Evolutionary conservation across 1,284 basidiomycete species (phyloP), one percentile per base, ranked within the genome.

Genomic region (Tausonia pullulans): DNA sequence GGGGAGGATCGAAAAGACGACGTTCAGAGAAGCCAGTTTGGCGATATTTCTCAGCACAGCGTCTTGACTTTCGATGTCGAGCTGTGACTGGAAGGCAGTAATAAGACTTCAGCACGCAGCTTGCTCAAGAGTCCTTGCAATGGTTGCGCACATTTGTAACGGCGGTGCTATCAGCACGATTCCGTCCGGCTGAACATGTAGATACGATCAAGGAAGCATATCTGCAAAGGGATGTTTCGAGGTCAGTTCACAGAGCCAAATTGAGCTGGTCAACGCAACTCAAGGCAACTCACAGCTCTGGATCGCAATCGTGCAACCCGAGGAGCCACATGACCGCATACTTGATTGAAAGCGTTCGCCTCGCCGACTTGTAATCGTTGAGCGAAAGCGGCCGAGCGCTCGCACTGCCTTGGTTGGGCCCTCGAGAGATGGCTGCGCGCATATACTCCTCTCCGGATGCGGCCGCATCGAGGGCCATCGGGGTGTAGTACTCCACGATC

Each of bases 1-100:
- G 64, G 88, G 83, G 64, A 84, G 82, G 2, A 79, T 77, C 11
- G 79, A 82, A 73, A 87, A 88, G 2, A 82, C 74, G 1, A 86
- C 79, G 8, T 68, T 67, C 0, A 70, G 68, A 55, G 75, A 73
- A 0, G 67, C 64, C 5, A 75, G 63, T 0, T 67, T 49, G 0
- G 68, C 66, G 63, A 75, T 70, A 3, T 72, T 60, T 27, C 72
- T 70, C 4, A 74, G 61, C 0, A 73, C 71, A 27, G 68, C 27
- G 27, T 27, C 27, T 27, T 27, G 27, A 27, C 27, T 27, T 27
- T 27, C 27, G 27, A 27, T 27, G 27, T 27, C 27, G 27, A 27
- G 27, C 27, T 27, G 27, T 27, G 27, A 27, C 27, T 27, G 27
- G 27, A 27, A 27, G 27, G 27, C 27, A 27, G 27, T 27, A 27